These are phyloP conservation scores for Calonectria ilicicola DNA, from an alignment of 2,329 filamentous ascomycete species.

Conservation along the genomic window DNA sequence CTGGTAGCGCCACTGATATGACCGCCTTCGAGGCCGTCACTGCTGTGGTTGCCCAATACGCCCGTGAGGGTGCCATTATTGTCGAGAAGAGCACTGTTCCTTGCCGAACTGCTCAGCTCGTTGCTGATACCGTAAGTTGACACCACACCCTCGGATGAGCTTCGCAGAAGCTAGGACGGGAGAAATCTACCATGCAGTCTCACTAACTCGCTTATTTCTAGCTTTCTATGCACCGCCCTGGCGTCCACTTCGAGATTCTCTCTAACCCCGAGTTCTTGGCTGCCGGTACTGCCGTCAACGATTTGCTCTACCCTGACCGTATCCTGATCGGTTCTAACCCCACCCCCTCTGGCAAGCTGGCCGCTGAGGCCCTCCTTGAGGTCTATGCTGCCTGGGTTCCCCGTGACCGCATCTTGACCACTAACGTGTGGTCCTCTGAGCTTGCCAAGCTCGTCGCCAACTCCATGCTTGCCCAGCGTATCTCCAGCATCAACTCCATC, in stretches of 20 bases:
- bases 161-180: neutral
- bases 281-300: conserved; percentile 79
- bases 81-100: conserved; percentile 88
- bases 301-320: conserved; percentile 78
- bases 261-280: conserved; percentile 87
- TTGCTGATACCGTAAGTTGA: conserved; percentile 74
- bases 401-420: conserved; percentile 73
- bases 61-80: conserved; percentile 76
- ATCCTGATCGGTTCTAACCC: conserved; percentile 79
- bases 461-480: conserved; percentile 83
- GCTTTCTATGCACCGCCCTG: conserved; percentile 70
- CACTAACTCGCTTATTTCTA: conserved; percentile 40
- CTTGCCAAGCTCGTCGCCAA: conserved; percentile 84
- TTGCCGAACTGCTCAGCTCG: conserved; percentile 77
- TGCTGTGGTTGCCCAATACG: conserved; percentile 74
- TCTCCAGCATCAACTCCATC: conserved; percentile 84
- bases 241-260: conserved; percentile 78
- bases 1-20: conserved; percentile 79
- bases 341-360: conserved; percentile 69
- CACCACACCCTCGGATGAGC: neutral
- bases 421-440: conserved; percentile 83
- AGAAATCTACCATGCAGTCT: neutral
- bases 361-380: conserved; percentile 71
- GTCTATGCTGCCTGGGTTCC: conserved; percentile 81
- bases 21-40: conserved; percentile 78